A percentile compares a stretch with the other conserved stretches of the same genome.
These are phyloP conservation scores for Pleomassaria siparia DNA, from an alignment of 2,329 filamentous ascomycete species.

Conservation along the genomic window DNA sequence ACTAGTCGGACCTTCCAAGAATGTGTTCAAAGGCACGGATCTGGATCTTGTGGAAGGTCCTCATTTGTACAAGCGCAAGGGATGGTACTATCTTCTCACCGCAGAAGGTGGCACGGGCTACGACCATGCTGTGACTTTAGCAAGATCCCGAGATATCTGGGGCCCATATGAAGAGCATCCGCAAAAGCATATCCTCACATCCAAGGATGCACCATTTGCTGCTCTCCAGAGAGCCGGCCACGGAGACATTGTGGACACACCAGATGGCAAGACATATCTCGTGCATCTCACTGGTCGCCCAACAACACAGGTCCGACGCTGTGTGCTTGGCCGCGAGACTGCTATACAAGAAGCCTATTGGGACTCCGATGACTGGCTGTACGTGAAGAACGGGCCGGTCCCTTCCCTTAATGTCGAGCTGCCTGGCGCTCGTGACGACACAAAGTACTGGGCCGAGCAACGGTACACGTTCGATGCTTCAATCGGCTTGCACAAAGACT, in stretches of 20 bases:
- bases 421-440: conserved; percentile 30
- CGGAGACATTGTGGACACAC: conserved; percentile 40
- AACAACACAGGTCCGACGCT: conserved; percentile 34
- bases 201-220: conserved; percentile 36
- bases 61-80: conserved; percentile 40
- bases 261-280: conserved; percentile 35
- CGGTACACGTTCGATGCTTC: conserved; percentile 50
- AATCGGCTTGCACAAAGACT: conserved; percentile 53
- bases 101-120: conserved; percentile 46
- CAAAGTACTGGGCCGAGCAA: conserved; percentile 46
- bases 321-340: conserved; percentile 40
- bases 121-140: conserved; percentile 44
- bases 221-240: conserved; percentile 40
- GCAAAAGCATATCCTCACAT: conserved; percentile 47
- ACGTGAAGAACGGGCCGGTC: conserved; percentile 58
- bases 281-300: conserved; percentile 40
- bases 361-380: conserved; percentile 63
- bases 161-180: conserved; percentile 47
- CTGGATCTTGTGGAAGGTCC: conserved; percentile 46
- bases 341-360: conserved; percentile 61
- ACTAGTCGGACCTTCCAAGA: conserved; percentile 59
- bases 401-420: conserved; percentile 46
- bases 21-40: conserved; percentile 56
- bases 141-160: conserved; percentile 41
- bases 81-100: conserved; percentile 40